Base-by-base conservation (phyloP, 257 asterid species). In the Eucommia ulmoides region DNA sequence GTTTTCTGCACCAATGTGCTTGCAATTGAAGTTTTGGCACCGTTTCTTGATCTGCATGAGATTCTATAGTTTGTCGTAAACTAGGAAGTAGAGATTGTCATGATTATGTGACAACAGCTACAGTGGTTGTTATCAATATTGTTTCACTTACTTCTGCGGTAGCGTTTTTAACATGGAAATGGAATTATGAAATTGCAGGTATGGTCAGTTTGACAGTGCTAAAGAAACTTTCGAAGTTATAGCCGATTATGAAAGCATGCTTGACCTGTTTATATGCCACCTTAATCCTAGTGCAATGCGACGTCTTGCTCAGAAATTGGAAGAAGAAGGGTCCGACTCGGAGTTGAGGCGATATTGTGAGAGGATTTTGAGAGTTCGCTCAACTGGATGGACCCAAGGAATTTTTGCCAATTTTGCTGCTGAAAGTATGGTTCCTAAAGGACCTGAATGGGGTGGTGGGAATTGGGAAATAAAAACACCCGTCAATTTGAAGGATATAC, bases 391-490 rank as follows among this genome's bases (percentile, higher is more conserved):
- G 99, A 91, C 99, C 9, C 98, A 91, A 67, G 99, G 99, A 52
- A 83, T 91, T 50, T 91, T 91, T 55, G 99, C 99, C 22, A 91
- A 91, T 74, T 91, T 91, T 63, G 92, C 95, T 51, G 99, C 99
- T 20, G 99, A 91, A 74, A 91, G 99, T 74, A 91, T 86, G 96
- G 96, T 91, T 51, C 99, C 99, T 53, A 91, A 91, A 79, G 99
- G 95, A 11, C 77, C 83, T 61, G 99, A 91, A 75, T 91, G 99
- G 99, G 98, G 99, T 35, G 99, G 99, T 58, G 99, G 99, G 51
- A 91, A 91, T 77, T 91, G 96, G 98, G 99, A 91, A 61, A 83
- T 91, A 42, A 91, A 91, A 65, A 91, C 96, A 4, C 94, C 96
- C 46, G 72, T 70, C 23, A 83, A 79, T 75, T 66, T 91, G 78